Conservation (phyloP, 257 asterid genomes). For the Nicotiana otophora region DNA sequence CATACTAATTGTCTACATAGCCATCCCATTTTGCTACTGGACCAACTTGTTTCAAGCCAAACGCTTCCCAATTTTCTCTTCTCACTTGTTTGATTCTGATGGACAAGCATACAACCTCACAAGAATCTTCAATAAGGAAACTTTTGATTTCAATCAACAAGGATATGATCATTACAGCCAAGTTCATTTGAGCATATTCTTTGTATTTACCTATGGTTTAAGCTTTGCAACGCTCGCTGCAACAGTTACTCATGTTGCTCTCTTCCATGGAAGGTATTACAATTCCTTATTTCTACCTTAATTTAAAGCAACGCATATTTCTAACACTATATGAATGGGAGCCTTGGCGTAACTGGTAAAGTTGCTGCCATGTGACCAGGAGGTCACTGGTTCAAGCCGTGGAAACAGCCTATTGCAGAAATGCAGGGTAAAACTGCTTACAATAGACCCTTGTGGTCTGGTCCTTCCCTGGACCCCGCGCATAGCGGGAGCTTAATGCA, state of each 20-base stretch:
- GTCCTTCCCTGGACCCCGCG: too few relatives aligned
- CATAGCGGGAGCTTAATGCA: too few relatives aligned
- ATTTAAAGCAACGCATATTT: not conserved
- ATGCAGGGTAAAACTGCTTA: too few relatives aligned
- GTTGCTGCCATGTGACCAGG: too few relatives aligned
- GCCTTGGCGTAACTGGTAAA: too few relatives aligned
- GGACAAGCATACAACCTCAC: slow-evolving; percentile 52
- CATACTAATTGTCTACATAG: slow-evolving; percentile 33
- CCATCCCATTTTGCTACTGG: slow-evolving; percentile 53
- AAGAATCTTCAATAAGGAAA: slow-evolving; percentile 23
- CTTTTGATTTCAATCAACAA: slow-evolving; percentile 34
- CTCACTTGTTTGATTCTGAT: slow-evolving; percentile 49
- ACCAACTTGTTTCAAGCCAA: slow-evolving; percentile 40
- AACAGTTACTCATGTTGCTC: slow-evolving; percentile 56
- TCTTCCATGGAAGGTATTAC: slow-evolving; percentile 57
- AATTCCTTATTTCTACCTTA: not conserved
- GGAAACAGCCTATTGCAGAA: too few relatives aligned
- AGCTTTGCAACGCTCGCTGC: slow-evolving; percentile 59
- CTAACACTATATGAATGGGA: not conserved
- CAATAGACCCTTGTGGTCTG: too few relatives aligned
- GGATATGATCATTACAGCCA: slow-evolving; percentile 57
- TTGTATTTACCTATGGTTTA: slow-evolving; percentile 44
- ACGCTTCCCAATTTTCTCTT: slow-evolving; percentile 47
- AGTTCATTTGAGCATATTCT: slow-evolving; percentile 47
- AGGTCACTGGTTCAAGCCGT: too few relatives aligned